Percentiles rank a stretch among this genome's conserved stretches.
Conservation (phyloP, 768 basidiomycete species). For the Serendipita sp. region DNA sequence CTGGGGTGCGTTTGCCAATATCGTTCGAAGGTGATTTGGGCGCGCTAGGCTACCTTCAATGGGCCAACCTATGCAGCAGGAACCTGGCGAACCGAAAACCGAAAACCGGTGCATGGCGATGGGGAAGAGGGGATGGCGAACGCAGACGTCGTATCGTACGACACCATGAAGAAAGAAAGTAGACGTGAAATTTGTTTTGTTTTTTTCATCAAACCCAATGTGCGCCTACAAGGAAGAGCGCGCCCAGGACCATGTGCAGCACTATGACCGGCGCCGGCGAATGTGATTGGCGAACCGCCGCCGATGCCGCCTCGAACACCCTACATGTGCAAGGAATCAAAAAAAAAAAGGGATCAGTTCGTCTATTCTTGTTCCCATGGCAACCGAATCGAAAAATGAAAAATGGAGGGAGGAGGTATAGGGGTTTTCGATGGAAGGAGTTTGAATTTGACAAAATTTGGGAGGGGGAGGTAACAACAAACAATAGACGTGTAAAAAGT, state of each 20-base stretch:
- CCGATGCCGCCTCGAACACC: not conserved
- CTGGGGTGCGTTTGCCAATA: too few species aligned
- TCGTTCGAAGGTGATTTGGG: too few species aligned
- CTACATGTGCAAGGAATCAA: not conserved
- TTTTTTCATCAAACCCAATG: too few species aligned
- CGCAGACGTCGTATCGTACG: too few species aligned
- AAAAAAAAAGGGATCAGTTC: not conserved
- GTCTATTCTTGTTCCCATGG: not conserved
- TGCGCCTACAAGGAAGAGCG: not conserved
- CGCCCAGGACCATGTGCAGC: not conserved
- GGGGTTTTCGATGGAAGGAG: not conserved
- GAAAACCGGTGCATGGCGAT: too few species aligned
- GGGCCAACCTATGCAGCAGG: too few species aligned
- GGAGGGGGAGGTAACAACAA: not conserved
- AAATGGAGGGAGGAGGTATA: not conserved
- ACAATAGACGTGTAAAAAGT: not conserved
- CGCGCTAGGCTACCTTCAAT: too few species aligned
- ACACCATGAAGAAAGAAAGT: too few species aligned
- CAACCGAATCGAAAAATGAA: not conserved
- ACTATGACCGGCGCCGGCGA: not conserved
- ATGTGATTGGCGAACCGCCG: not conserved
- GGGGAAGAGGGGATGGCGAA: too few species aligned
- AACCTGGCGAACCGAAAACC: too few species aligned
- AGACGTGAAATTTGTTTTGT: too few species aligned
- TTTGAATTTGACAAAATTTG: not conserved